These are phyloP conservation scores for Neurospora sp. DNA, from an alignment of 495 filamentous ascomycete genomes.

Conservation along the genomic window DNA sequence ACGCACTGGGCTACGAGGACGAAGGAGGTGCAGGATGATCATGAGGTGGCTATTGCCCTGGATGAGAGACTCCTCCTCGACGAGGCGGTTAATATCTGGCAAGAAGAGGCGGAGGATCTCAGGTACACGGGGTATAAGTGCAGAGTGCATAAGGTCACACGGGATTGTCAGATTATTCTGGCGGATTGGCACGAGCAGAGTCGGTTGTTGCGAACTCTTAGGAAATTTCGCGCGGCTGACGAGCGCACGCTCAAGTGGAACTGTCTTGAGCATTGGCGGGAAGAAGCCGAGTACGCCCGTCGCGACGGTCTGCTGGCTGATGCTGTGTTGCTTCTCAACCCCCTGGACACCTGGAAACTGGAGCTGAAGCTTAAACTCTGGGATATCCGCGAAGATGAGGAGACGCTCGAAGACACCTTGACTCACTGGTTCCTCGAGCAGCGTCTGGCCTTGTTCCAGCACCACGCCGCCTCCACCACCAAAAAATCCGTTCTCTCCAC, in stretches of 20 bases:
- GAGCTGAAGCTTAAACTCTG: conserved; percentile 17
- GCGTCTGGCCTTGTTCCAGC: conserved; percentile 14
- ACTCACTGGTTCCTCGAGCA: conserved; percentile 16
- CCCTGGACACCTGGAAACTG: conserved; percentile 14
- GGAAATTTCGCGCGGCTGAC: conserved; percentile 5
- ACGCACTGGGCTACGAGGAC: conserved; percentile 10
- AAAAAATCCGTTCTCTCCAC: conserved; percentile 7
- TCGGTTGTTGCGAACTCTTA: conserved; percentile 10
- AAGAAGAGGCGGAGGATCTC: conserved; percentile 16
- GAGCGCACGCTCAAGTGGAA: conserved; percentile 3
- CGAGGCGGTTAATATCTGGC: conserved; percentile 21
- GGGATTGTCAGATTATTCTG: conserved; percentile 7
- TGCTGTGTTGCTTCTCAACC: conserved; percentile 5
- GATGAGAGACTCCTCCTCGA: conserved; percentile 22
- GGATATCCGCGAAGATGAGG: conserved; percentile 2
- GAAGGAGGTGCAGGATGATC: conserved; percentile 5
- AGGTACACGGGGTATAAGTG: conserved; percentile 11
- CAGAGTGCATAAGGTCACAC: conserved; percentile 6
- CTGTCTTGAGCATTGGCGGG: conserved; percentile 9
- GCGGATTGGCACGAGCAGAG: conserved; percentile 20
- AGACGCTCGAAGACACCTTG: conserved; percentile 10
- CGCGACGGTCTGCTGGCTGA: conserved; percentile 8
- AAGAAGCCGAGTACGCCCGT: neutral
- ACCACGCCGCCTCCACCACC: conserved; percentile 5
- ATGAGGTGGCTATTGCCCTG: conserved; percentile 12